These are phyloP conservation scores for Aspergillus indologenus DNA, from an alignment of 495 filamentous ascomycete genomes.

Conservation along the genomic window DNA sequence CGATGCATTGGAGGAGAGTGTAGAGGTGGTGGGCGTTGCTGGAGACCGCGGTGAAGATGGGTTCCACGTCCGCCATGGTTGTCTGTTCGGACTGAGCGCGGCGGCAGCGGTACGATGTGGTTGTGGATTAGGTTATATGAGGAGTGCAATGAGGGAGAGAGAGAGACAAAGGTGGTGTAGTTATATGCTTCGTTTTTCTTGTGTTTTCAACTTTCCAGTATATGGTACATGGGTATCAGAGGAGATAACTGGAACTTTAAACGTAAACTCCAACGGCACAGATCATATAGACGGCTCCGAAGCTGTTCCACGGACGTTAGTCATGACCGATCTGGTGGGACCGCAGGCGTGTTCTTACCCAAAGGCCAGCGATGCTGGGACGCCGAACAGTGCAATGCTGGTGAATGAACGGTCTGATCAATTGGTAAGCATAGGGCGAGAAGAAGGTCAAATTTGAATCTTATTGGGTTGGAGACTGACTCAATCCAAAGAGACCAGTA, in stretches of 20 bases:
- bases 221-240: slow-evolving; percentile 38
- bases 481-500: slow-evolving; percentile 74
- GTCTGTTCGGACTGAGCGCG: slow-evolving; percentile 8
- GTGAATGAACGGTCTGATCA: slow-evolving; percentile 76
- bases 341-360: slow-evolving; percentile 60
- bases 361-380: slow-evolving; percentile 84
- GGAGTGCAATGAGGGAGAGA: slow-evolving; percentile 19
- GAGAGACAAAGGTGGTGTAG: slow-evolving; percentile 35
- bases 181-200: slow-evolving; percentile 30
- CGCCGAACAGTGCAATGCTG: slow-evolving; percentile 71
- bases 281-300: slow-evolving; percentile 96
- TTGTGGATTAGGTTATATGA: slow-evolving; percentile 16
- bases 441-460: neutral
- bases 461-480: slow-evolving; percentile 50
- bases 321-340: neutral
- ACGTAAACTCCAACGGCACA: slow-evolving; percentile 99
- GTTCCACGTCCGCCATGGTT: slow-evolving; percentile 32
- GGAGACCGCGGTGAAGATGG: slow-evolving; percentile 79
- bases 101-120: slow-evolving; percentile 11
- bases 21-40: slow-evolving; percentile 84
- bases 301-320: slow-evolving; percentile 49
- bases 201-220: slow-evolving; percentile 29
- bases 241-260: slow-evolving; percentile 46
- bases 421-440: slow-evolving; percentile 12
- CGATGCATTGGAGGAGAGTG: slow-evolving; percentile 84